Evolutionary conservation across 2,329 filamentous ascomycete species (phyloP), one percentile per base, ranked within the genome.

Genomic region (Talaromyces islandicus): DNA sequence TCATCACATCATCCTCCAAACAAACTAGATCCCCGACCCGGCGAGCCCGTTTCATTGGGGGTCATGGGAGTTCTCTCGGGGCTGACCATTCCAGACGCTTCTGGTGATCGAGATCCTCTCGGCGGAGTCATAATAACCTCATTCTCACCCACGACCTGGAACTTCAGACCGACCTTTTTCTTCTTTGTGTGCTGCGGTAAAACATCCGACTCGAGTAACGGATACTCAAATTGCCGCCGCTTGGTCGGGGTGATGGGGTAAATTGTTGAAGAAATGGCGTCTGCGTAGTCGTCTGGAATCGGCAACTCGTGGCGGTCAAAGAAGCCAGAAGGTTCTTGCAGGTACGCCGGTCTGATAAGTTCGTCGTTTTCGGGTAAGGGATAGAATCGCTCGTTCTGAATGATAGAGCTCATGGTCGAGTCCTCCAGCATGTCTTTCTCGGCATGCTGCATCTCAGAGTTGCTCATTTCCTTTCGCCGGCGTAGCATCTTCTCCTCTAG

Each of bases 401-500:
- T 85, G 60, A 88, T 85, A 4, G 80, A 74, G 29, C 77, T 78
- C 72, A 88, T 85, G 1, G 79, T 80, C 1, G 71, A 76, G 64
- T 88, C 85, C 56, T 87, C 84, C 14, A 87, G 77, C 11, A 86
- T 70, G 60, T 80, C 79, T 60, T 82, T 85, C 29, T 83, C 83
- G 21, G 83, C 80, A 54, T 74, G 72, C 52, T 85, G 82, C 63
- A 86, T 74, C 62, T 80, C 78, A 69, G 61, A 76, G 32, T 85
- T 85, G 0, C 88, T 90, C 90, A 96, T 93, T 35, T 86, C 81
- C 64, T 85, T 83, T 51, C 89, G 82, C 4, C 90, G 84, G 61
- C 88, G 81, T 5, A 95, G 79, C 68, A 97, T 93, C 17, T 88
- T 84, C 71, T 97, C 91, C 69, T 97, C 93, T 10, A 97, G 84